A percentile compares a stretch with the other conserved stretches of the same genome.
These are phyloP conservation scores for Akanthomyces lecanii DNA, from an alignment of 2,329 filamentous ascomycete species.

Conservation along the genomic window DNA sequence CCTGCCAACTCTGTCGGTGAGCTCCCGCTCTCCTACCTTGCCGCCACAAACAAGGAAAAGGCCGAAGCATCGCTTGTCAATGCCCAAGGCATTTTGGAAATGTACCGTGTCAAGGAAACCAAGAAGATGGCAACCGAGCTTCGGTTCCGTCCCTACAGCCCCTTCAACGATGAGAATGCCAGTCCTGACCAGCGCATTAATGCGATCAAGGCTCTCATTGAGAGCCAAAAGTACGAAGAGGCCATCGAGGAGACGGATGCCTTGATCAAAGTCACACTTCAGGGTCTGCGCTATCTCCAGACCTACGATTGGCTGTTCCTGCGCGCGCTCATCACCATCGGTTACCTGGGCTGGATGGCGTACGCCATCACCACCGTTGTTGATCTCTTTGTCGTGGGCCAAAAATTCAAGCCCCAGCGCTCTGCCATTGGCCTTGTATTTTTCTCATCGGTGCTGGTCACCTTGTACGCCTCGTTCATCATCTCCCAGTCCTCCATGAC, in stretches of 20 bases:
- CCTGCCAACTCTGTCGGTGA: slow-evolving; percentile 96
- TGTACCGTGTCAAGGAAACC: slow-evolving; percentile 92
- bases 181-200: slow-evolving; percentile 64
- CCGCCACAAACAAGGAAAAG: slow-evolving; percentile 69
- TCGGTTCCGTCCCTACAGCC: slow-evolving; percentile 70
- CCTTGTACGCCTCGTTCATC: slow-evolving; percentile 73
- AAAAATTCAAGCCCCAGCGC: slow-evolving; percentile 60
- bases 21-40: slow-evolving; percentile 77
- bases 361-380: slow-evolving; percentile 87
- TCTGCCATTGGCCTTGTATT: slow-evolving; percentile 54
- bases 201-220: slow-evolving; percentile 65
- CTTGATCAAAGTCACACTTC: slow-evolving; percentile 71
- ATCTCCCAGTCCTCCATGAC: slow-evolving; percentile 73
- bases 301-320: slow-evolving; percentile 99
- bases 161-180: slow-evolving; percentile 59
- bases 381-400: slow-evolving; percentile 79
- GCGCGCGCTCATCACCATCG: slow-evolving; percentile 78
- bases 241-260: slow-evolving; percentile 75
- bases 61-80: slow-evolving; percentile 82
- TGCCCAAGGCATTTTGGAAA: slow-evolving; percentile 81
- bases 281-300: slow-evolving; percentile 88
- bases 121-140: slow-evolving; percentile 73
- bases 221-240: slow-evolving; percentile 61
- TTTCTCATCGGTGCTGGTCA: slow-evolving; percentile 73
- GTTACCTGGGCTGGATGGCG: slow-evolving; percentile 93